Evolutionary conservation across 768 basidiomycete genomes (phyloP), one percentile per base, ranked within the genome.

Genomic region (Lentinula sp.): DNA sequence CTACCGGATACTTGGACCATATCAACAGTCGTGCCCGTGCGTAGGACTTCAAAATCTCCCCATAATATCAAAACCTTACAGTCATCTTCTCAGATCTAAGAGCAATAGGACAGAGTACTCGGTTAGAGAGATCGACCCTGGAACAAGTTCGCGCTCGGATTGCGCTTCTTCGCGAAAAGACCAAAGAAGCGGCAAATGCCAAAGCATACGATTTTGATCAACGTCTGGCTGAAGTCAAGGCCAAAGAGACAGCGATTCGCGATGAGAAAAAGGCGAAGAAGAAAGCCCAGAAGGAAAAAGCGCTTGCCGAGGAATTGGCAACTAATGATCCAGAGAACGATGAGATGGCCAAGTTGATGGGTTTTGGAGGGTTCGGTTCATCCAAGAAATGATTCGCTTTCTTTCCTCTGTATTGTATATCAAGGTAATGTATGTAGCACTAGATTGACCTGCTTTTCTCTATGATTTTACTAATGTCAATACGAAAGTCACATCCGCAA

Each of bases 171-270:
- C 87, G 96, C 13, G 94, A 92, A 71, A 88, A 87, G 72, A 95
- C 95, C 2, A 89, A 87, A 63, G 87, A 90, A 45, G 87, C 87
- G 7, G 85, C 93, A 0, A 78, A 82, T 31, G 88, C 92, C 0
- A 97, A 97, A 70, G 84, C 87, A n/a, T 99, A 85, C 69, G 96
- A 99, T 75, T 99, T 99, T 75, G 89, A 95, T 68, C 77, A 89
- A 68, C 90, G 97, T 31, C 74, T 98, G 11, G 84, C 86, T 35
- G 91, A 94, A 66, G 85, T 98, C 55, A 86, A 84, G 65, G 84
- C 82, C 32, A 87, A 84, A 65, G 93, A 95, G 71, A 75, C 78
- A 9, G 77, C 82, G 0, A 73, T 82, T 28, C 84, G 91, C 11
- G 84, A 84, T 35, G 81, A 87, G 72, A 88, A 87, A 74, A 95